phyloP scores from a whole-genome alignment of 2,329 filamentous ascomycete species.

The Colletotrichum sp. region DNA sequence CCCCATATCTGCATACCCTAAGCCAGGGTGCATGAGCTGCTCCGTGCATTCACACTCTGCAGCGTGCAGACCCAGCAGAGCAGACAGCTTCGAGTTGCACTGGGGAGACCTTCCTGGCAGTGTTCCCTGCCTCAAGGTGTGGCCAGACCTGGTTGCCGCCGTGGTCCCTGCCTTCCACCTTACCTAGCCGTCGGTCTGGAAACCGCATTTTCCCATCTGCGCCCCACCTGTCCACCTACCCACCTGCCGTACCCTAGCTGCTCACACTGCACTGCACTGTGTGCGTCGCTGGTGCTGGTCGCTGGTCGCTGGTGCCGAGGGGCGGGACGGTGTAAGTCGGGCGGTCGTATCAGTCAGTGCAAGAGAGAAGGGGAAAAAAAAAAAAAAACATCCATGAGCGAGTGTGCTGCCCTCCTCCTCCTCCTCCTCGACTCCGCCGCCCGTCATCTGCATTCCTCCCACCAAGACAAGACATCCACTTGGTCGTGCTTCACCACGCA shows the following conservation, averaged over 20 bases:
- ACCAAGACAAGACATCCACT: background rate
- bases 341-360: background rate
- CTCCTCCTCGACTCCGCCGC: background rate
- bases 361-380: background rate
- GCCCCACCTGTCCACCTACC: background rate
- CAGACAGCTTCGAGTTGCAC: background rate
- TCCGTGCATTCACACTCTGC: background rate
- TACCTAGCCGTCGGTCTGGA: conserved; percentile 18
- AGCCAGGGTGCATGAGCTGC: conserved; percentile 7
- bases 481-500: background rate
- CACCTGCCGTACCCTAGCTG: background rate
- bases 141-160: background rate
- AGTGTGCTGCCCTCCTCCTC: background rate
- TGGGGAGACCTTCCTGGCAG: background rate
- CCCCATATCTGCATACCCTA: background rate
- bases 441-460: conserved; percentile 20
- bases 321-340: conserved; percentile 16
- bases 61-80: background rate
- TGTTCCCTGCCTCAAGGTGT: background rate
- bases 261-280: background rate
- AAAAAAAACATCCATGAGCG: background rate
- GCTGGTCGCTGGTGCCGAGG: background rate
- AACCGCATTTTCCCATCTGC: conserved; percentile 1
- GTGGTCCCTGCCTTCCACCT: background rate
- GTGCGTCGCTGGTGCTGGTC: background rate